Evolutionary conservation across 1,284 basidiomycete genomes (phyloP).

Genomic region (Athelia sp.): DNA sequence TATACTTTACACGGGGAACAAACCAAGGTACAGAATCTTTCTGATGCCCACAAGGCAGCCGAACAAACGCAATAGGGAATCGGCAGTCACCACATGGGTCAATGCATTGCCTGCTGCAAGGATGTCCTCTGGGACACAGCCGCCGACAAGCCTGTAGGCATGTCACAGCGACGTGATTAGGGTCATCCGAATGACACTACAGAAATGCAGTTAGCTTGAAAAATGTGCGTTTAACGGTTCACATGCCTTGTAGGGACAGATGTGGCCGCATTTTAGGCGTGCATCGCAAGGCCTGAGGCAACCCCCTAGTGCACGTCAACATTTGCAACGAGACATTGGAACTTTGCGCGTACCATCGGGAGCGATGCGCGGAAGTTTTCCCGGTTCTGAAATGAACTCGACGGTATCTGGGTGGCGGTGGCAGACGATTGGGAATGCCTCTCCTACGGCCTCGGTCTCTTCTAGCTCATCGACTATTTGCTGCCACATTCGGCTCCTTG

Average conservation of each 20-base stretch:
- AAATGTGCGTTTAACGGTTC: too few relatives aligned
- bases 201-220: neutral
- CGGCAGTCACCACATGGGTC: constrained; percentile 52
- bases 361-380: constrained; percentile 43
- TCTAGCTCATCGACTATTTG: constrained; percentile 53
- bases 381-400: constrained; percentile 43
- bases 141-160: constrained; percentile 51
- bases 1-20: constrained; percentile 11
- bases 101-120: constrained; percentile 54
- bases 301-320: constrained; percentile 40
- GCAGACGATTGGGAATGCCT: constrained; percentile 54
- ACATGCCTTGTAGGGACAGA: constrained; percentile 56
- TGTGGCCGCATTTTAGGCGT: constrained; percentile 63
- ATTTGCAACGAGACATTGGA: neutral
- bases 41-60: constrained; percentile 62
- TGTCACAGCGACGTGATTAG: constrained; percentile 41
- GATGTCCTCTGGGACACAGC: constrained; percentile 53
- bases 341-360: constrained; percentile 44
- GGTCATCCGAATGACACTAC: constrained; percentile 67
- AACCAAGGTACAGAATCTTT: constrained; percentile 54
- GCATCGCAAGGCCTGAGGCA: constrained; percentile 54
- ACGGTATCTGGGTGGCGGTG: constrained; percentile 46
- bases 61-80: constrained; percentile 41
- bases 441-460: constrained; percentile 39
- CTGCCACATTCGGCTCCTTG: constrained; percentile 54